A percentile compares a stretch with the other conserved stretches of the same genome.
These are phyloP conservation scores for Gnomoniopsis sp. DNA, from an alignment of 2,329 filamentous ascomycete species.

Conservation along the genomic window DNA sequence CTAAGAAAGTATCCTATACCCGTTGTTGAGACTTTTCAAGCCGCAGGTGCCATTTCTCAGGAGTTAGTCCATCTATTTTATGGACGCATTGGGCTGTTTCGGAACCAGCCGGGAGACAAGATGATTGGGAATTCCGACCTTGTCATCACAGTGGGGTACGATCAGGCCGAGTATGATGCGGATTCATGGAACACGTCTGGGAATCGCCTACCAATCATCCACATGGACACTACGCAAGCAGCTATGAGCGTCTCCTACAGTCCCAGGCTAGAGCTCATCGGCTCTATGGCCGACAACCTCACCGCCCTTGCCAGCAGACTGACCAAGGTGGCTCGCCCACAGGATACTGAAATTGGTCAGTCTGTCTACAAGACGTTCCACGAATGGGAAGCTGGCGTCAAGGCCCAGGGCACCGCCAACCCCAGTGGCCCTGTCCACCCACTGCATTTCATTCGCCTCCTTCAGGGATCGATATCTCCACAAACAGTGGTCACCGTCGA, in stretches of 20 bases:
- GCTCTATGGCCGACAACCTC: slow-evolving; percentile 38
- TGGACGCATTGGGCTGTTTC: slow-evolving; percentile 44
- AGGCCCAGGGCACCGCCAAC: slow-evolving; percentile 20
- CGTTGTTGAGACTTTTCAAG: slow-evolving; percentile 49
- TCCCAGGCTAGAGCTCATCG: slow-evolving; percentile 39
- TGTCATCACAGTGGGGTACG: slow-evolving; percentile 42
- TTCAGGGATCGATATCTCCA: slow-evolving; percentile 37
- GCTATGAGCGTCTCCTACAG: slow-evolving; percentile 39
- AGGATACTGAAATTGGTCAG: slow-evolving; percentile 32
- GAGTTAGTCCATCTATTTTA: slow-evolving; percentile 42
- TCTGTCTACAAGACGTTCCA: slow-evolving; percentile 33
- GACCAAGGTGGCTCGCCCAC: slow-evolving; percentile 29
- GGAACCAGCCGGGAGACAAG: slow-evolving; percentile 45
- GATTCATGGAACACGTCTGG: slow-evolving; percentile 38
- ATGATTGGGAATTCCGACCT: slow-evolving; percentile 40
- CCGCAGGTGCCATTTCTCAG: slow-evolving; percentile 41
- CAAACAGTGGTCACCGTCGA: slow-evolving; percentile 41
- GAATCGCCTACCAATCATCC: slow-evolving; percentile 35
- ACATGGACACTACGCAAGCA: slow-evolving; percentile 38
- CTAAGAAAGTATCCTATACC: slow-evolving; percentile 38
- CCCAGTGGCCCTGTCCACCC: slow-evolving; percentile 36
- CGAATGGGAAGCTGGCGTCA: slow-evolving; percentile 29
- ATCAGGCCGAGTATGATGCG: slow-evolving; percentile 46
- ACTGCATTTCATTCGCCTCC: slow-evolving; percentile 39
- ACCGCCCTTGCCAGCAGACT: slow-evolving; percentile 31